Base-by-base conservation (phyloP, 1,284 basidiomycete species). In the Cryptococcus wingfieldii region DNA sequence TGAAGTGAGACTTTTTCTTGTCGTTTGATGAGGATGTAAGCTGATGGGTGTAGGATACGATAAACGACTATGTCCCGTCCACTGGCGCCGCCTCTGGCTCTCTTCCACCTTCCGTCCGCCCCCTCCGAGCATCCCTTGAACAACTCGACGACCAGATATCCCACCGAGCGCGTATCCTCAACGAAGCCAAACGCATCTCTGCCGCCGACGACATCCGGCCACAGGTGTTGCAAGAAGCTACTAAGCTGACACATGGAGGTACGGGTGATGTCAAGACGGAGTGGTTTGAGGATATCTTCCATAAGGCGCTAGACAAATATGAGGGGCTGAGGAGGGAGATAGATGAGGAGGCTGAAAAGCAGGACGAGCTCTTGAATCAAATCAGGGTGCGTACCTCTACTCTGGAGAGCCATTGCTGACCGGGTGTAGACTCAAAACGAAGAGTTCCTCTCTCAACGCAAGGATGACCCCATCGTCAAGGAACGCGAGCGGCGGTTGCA, bases 401-500 rank as follows among this genome's bases (percentile, higher is more conserved):
- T 23, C 23, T 23, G 23, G 23, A 23, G 23, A 23, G 23, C 23
- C 23, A 23, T 23, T 23, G 14, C 16, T 52, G 46, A 48, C 28
- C 27, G 7, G 42, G 38, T 48, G 10, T 42, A 93, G 89, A 78
- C 80, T 25, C 81, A 83, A 44, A 91, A 94, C 67, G 82, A 84
- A n/a, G 74, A 80, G 13, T 93, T 97, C 76, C 67, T 94, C 9
- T 80, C 84, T 42, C 89, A 90, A 2, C 81, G 93, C 14, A 85
- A 83, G 71, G 86, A 88, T 14, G 92, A 95, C 67, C 82, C 85
- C 0, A 79, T 81, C 14, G 82, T 93, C 8, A 90, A 89, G 69
- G 86, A 87, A 43, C 83, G 94, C n/a, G 90, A 96, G 76, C 79
- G 83, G 57, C 87, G 87, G 0, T 77, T 98, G 42, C 91, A 93